Percentiles rank a stretch among this genome's conserved stretches.
These are phyloP conservation scores for Filobasidium floriforme DNA, from an alignment of 768 basidiomycete genomes.

Conservation along the genomic window DNA sequence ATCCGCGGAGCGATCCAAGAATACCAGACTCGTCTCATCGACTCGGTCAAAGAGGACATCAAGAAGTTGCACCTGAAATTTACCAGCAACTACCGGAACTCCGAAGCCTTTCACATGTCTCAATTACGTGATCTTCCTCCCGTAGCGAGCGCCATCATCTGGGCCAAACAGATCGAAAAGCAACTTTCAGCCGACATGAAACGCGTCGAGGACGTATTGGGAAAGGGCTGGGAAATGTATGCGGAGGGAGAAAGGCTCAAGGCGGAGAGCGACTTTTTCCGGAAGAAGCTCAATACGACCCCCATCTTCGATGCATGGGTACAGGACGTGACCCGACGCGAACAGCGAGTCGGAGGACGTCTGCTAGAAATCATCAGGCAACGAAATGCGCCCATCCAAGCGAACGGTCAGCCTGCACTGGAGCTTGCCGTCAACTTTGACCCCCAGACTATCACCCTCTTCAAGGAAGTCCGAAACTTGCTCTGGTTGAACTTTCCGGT, in stretches of 20 bases:
- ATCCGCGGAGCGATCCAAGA: slow-evolving; percentile 98
- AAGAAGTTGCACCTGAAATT: slow-evolving; percentile 94
- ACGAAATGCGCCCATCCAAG: slow-evolving; percentile 29
- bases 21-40: slow-evolving; percentile 96
- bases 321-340: slow-evolving; percentile 84
- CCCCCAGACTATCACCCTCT: slow-evolving; percentile 84
- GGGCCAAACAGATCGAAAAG: slow-evolving; percentile 97
- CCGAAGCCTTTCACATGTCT: slow-evolving; percentile 95
- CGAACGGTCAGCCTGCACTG: slow-evolving; percentile 52
- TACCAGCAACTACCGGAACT: slow-evolving; percentile 90
- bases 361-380: slow-evolving; percentile 69
- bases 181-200: slow-evolving; percentile 97
- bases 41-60: slow-evolving; percentile 97
- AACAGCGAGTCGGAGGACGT: slow-evolving; percentile 68
- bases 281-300: slow-evolving; percentile 88
- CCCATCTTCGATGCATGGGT: slow-evolving; percentile 96
- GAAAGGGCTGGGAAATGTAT: slow-evolving; percentile 97
- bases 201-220: slow-evolving; percentile 91
- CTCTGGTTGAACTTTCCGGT: slow-evolving; percentile 94
- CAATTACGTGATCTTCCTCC: slow-evolving; percentile 97
- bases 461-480: slow-evolving; percentile 95
- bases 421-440: slow-evolving; percentile 94
- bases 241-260: slow-evolving; percentile 98
- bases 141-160: slow-evolving; percentile 96
- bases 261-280: slow-evolving; percentile 80